A percentile compares a stretch with the other conserved stretches of the same genome.
Evolutionary conservation across 345 rosid genomes (phyloP).

Genomic region (Populus euphratica): DNA sequence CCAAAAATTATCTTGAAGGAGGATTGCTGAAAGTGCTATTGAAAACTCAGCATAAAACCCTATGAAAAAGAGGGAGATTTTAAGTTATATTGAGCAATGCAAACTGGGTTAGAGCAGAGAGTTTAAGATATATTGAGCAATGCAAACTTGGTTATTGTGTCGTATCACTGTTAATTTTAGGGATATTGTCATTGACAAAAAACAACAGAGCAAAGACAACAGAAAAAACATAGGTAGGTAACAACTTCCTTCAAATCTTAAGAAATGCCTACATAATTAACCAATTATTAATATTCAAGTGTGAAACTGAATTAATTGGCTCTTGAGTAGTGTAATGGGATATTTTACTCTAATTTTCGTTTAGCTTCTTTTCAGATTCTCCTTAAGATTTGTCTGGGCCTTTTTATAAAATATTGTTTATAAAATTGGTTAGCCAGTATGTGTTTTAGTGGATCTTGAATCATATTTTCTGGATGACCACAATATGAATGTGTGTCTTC

Average conservation of each 20-base stretch:
- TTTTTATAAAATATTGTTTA: not conserved
- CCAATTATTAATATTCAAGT: not conserved
- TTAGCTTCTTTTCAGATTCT: not conserved
- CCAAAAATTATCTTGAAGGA: not conserved
- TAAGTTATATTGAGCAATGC: not conserved
- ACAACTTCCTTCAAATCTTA: not conserved
- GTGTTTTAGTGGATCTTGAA: not conserved
- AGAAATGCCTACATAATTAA: not conserved
- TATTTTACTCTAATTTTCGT: not conserved
- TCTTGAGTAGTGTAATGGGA: not conserved
- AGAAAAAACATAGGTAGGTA: not conserved
- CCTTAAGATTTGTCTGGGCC: not conserved
- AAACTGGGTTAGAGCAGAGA: not conserved
- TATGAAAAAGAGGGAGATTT: not conserved
- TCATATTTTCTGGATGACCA: not conserved
- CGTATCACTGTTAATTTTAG: not conserved
- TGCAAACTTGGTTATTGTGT: not conserved
- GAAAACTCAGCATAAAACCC: not conserved
- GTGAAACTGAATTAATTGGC: not conserved
- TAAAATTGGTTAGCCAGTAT: not conserved
- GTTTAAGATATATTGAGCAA: not conserved
- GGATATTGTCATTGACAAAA: not conserved
- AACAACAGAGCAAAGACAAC: not conserved
- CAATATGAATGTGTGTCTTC: not conserved
- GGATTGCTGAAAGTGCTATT: conserved; percentile 1